A percentile compares a stretch with the other conserved stretches of the same genome.
Conservation (phyloP, 768 basidiomycete genomes). For the Zangia roseola region DNA sequence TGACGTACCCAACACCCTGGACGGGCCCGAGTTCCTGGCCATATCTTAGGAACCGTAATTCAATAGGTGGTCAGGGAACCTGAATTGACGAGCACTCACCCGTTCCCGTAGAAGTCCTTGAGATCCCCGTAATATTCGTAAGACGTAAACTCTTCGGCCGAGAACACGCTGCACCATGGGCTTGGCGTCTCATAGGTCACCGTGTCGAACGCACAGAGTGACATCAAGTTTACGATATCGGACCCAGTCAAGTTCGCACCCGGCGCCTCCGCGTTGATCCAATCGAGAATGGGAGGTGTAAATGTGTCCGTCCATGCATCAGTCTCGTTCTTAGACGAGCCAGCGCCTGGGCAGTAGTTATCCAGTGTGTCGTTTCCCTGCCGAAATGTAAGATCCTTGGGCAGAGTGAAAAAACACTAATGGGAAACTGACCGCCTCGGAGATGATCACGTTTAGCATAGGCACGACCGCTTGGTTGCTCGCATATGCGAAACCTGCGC, state of each 20-base stretch:
- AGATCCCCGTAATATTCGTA: constrained; percentile 71
- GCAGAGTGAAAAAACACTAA: too few species aligned
- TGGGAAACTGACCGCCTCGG: constrained; percentile 44
- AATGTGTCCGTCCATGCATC: constrained; percentile 52
- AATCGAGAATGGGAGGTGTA: constrained; percentile 49
- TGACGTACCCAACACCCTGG: constrained; percentile 83
- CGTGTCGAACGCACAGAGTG: constrained; percentile 76
- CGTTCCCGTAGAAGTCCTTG: constrained; percentile 71
- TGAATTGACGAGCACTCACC: constrained; percentile 37
- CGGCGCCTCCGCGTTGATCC: constrained; percentile 58
- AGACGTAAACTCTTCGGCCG: constrained; percentile 50
- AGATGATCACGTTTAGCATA: constrained; percentile 34
- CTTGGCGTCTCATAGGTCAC: constrained; percentile 47
- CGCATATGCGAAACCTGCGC: constrained; percentile 44
- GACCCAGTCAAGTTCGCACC: constrained; percentile 54
- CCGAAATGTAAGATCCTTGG: neutral
- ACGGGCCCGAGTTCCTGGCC: constrained; percentile 66
- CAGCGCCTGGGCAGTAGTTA: constrained; percentile 54
- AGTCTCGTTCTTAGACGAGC: constrained; percentile 41
- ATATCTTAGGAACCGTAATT: constrained; percentile 41
- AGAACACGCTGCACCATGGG: constrained; percentile 70
- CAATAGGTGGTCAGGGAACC: neutral
- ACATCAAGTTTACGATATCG: constrained; percentile 61
- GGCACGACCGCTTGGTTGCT: constrained; percentile 39
- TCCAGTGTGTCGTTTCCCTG: constrained; percentile 68